phyloP scores from a whole-genome alignment of 2,329 filamentous ascomycete species.

The Fusarium humuli region DNA sequence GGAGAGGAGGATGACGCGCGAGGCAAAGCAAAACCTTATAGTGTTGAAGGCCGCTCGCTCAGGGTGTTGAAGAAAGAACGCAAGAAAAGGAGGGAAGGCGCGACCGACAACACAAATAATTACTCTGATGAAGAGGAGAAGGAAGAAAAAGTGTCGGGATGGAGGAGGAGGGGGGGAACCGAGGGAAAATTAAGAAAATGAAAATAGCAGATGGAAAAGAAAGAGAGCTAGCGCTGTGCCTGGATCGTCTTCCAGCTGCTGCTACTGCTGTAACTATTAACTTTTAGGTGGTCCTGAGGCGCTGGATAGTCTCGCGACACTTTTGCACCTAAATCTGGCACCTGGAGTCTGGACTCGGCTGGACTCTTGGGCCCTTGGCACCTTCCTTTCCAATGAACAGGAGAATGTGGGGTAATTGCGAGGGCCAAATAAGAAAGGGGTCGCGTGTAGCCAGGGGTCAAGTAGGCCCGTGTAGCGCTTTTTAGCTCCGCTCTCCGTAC shows the following conservation, averaged over 20 bases:
- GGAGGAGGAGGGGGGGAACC: neutral
- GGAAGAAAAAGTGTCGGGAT: neutral
- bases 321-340: neutral
- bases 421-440: conserved; percentile 42
- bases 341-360: conserved; percentile 20
- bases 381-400: conserved; percentile 22
- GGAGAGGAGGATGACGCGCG: conserved; percentile 4
- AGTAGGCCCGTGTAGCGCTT: conserved; percentile 2
- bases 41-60: conserved; percentile 11
- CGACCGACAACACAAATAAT: neutral
- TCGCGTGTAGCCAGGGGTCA: conserved; percentile 40
- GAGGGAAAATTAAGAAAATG: conserved; percentile 5
- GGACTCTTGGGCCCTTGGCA: conserved; percentile 1
- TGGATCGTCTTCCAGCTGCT: neutral
- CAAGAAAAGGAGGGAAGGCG: conserved; percentile 10
- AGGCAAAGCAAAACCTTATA: neutral
- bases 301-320: conserved; percentile 2
- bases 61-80: neutral
- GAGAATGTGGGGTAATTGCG: conserved; percentile 38
- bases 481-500: conserved; percentile 5
- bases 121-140: neutral
- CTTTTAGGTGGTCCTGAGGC: neutral
- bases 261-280: neutral
- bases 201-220: conserved; percentile 11
- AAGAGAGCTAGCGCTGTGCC: neutral